Conservation (phyloP, 2,329 filamentous ascomycete genomes). For the Cladosporium sp. region DNA sequence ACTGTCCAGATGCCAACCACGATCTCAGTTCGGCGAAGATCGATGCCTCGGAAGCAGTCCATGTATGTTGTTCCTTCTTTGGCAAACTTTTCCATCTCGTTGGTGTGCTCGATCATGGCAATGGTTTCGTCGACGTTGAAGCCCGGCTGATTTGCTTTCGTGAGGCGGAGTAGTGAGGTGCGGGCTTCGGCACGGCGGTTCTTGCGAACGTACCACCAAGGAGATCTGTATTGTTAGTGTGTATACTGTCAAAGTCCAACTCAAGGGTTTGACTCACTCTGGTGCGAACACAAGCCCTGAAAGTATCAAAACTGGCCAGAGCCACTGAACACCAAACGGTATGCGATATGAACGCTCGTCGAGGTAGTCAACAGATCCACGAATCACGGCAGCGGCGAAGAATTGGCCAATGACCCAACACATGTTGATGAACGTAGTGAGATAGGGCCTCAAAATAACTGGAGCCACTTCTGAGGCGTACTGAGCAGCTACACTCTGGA, state of each 20-base stretch:
- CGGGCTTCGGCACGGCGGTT: conserved; percentile 26
- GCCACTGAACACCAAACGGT: conserved; percentile 45
- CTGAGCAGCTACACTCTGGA: conserved; percentile 39
- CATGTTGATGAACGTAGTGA: conserved; percentile 38
- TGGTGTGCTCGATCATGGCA: conserved; percentile 88
- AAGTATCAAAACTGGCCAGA: conserved; percentile 38
- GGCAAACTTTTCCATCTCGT: conserved; percentile 21
- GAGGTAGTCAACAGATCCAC: conserved; percentile 35
- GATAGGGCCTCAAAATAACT: conserved; percentile 31
- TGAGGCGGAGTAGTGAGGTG: conserved; percentile 22
- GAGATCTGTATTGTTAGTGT: conserved; percentile 6
- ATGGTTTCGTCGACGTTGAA: conserved; percentile 76
- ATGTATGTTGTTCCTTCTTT: conserved; percentile 25
- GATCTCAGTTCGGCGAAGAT: conserved; percentile 43
- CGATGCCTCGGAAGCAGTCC: conserved; percentile 42
- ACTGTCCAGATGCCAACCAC: conserved; percentile 53
- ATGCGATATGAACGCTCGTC: conserved; percentile 38
- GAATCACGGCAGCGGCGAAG: conserved; percentile 44
- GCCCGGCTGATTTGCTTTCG: conserved; percentile 18
- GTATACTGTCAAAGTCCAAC: background rate
- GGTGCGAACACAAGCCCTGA: conserved; percentile 40
- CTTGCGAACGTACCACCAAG: conserved; percentile 37
- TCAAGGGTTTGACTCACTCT: conserved; percentile 22
- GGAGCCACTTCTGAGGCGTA: conserved; percentile 45
- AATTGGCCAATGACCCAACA: conserved; percentile 51